Evolutionary conservation across 2,329 filamentous ascomycete genomes (phyloP).

Genomic region (Aspergillus udagawae): DNA sequence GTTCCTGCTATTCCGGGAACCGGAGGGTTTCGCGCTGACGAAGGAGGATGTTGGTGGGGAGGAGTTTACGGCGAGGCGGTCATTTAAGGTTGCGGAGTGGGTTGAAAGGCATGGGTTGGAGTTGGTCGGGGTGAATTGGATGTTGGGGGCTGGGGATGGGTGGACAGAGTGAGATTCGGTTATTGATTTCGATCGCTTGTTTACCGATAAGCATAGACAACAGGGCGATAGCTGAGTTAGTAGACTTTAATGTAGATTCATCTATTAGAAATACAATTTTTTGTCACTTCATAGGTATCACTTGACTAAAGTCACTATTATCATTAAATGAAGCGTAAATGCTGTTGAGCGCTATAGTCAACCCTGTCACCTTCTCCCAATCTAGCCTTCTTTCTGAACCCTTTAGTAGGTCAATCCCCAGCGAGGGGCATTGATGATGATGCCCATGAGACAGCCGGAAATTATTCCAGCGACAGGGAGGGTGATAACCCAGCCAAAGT

Average conservation of each 20-base stretch:
- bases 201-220: background rate
- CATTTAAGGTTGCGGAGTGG: slow-evolving; percentile 12
- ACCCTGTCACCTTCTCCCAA: background rate
- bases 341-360: background rate
- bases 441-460: slow-evolving; percentile 12
- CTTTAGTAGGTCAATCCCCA: slow-evolving; percentile 9
- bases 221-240: too few relatives aligned
- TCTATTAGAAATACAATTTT: background rate
- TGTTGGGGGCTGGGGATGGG: slow-evolving; percentile 15
- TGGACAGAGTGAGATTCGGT: slow-evolving; percentile 3
- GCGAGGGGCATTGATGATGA: slow-evolving; percentile 16
- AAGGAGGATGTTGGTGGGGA: slow-evolving; percentile 15
- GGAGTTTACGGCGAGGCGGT: slow-evolving; percentile 12
- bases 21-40: background rate
- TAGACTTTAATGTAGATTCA: background rate
- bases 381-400: too few relatives aligned
- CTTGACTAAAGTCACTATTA: background rate
- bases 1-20: slow-evolving; percentile 13
- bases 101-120: slow-evolving; percentile 5
- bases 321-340: background rate
- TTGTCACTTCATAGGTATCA: background rate
- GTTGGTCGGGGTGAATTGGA: slow-evolving; percentile 15
- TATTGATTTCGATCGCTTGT: background rate
- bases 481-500: slow-evolving; percentile 17
- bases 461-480: slow-evolving; percentile 14